A percentile compares a stretch with the other conserved stretches of the same genome.
Conservation (phyloP, 1,139 yeast species). For the Blastobotrys petasosporus region DNA sequence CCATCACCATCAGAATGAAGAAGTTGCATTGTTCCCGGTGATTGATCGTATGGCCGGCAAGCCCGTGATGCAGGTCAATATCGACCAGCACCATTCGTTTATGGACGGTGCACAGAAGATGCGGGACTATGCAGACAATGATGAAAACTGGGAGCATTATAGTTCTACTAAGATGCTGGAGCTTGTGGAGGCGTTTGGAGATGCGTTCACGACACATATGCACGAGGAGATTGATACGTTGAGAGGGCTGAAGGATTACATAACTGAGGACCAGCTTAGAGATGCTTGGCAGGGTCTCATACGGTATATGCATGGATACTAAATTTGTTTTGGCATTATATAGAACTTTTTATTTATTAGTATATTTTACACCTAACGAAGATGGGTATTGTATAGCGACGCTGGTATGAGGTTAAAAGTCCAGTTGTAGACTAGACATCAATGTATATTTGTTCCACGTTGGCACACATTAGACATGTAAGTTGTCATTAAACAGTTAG, state of each 20-base stretch:
- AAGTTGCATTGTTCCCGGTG: slow-evolving; percentile 4
- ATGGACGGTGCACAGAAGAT: slow-evolving; percentile 1
- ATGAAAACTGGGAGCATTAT: background rate
- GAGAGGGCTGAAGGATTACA: slow-evolving; percentile 1
- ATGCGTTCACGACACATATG: slow-evolving; percentile 5
- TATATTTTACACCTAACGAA: too few species aligned
- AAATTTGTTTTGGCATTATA: background rate
- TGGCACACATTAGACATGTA: too few species aligned
- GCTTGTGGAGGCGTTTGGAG: slow-evolving; percentile 6
- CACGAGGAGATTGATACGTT: slow-evolving; percentile 5
- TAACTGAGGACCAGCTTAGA: slow-evolving; percentile 1
- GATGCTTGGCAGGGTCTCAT: slow-evolving; percentile 1
- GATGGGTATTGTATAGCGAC: too few species aligned
- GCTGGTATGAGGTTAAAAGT: too few species aligned
- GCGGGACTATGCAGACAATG: background rate
- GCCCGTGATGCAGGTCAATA: slow-evolving; percentile 4
- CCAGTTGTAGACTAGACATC: too few species aligned
- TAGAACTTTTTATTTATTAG: too few species aligned
- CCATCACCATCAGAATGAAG: slow-evolving; percentile 8
- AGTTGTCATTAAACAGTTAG: too few species aligned
- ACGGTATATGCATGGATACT: slow-evolving; percentile 3
- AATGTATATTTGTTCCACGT: too few species aligned
- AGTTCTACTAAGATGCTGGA: background rate
- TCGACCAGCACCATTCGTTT: slow-evolving; percentile 4
- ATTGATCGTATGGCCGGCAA: slow-evolving; percentile 4